Conservation (phyloP, 805 yeast genomes). For the Suhomyces pyralidae region DNA sequence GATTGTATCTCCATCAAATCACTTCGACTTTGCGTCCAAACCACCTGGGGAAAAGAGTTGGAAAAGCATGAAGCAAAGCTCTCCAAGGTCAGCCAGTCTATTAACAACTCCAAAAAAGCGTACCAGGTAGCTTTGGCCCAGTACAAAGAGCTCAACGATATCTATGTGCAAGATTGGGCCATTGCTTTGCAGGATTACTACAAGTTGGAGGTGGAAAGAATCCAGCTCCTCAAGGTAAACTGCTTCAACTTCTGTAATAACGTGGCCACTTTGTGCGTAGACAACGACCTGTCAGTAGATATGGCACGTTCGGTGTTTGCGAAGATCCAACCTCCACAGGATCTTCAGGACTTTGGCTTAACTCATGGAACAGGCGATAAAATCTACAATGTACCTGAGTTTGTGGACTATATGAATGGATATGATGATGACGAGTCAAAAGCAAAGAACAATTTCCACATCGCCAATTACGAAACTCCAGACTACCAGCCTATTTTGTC, state of each 20-base stretch:
- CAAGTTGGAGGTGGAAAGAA: slow-evolving; percentile 66
- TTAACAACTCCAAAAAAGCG: slow-evolving; percentile 45
- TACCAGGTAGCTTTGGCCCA: slow-evolving; percentile 55
- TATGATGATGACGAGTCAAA: slow-evolving; percentile 17
- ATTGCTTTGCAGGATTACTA: slow-evolving; percentile 60
- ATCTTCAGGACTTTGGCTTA: slow-evolving; percentile 52
- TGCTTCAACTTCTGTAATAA: slow-evolving; percentile 78
- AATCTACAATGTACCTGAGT: slow-evolving; percentile 57
- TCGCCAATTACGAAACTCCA: slow-evolving; percentile 33
- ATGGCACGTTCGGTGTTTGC: slow-evolving; percentile 65
- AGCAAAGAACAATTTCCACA: slow-evolving; percentile 10
- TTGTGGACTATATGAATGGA: slow-evolving; percentile 54
- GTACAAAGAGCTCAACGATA: slow-evolving; percentile 54
- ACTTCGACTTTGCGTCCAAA: slow-evolving; percentile 56
- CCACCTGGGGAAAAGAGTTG: slow-evolving; percentile 72
- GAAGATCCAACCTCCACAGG: slow-evolving; percentile 59
- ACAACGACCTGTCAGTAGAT: slow-evolving; percentile 76
- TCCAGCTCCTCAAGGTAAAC: slow-evolving; percentile 64
- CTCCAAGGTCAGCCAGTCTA: slow-evolving; percentile 44
- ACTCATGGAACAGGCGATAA: slow-evolving; percentile 63
- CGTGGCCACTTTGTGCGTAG: slow-evolving; percentile 71
- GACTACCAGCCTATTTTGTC: slow-evolving; percentile 29
- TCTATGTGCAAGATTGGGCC: slow-evolving; percentile 74
- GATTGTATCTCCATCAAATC: slow-evolving; percentile 61
- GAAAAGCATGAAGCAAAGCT: slow-evolving; percentile 58